Evolutionary conservation across 2,329 filamentous ascomycete genomes (phyloP).

Genomic region (Dothiorella sarmentorum): DNA sequence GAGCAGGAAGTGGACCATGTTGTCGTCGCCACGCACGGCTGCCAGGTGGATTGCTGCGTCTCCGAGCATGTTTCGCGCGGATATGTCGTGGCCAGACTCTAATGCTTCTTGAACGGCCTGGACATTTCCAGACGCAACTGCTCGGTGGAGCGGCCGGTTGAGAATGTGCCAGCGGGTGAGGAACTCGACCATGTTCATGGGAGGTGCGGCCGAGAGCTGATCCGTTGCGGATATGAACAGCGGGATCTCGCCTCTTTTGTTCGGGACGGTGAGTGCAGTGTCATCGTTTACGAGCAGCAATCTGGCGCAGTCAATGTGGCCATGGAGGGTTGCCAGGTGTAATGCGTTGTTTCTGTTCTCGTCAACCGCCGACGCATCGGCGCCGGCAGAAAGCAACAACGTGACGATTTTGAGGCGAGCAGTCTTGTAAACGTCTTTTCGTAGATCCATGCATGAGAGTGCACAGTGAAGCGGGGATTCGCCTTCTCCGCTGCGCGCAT

Average conservation of each 20-base stretch:
- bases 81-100: neutral
- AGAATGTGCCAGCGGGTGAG: constrained; percentile 3
- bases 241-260: constrained; percentile 5
- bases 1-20: neutral
- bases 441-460: neutral
- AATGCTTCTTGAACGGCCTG: neutral
- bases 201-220: neutral
- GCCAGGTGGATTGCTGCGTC: constrained; percentile 1
- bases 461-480: neutral
- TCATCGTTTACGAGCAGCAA: neutral
- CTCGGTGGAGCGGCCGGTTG: constrained; percentile 5
- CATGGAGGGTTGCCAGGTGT: constrained; percentile 2
- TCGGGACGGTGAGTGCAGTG: neutral
- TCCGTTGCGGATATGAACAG: neutral
- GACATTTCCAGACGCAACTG: neutral
- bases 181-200: constrained; percentile 5
- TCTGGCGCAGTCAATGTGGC: neutral
- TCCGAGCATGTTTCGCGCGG: constrained; percentile 6
- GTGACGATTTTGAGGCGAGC: neutral
- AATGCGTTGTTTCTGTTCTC: neutral
- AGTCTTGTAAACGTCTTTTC: neutral
- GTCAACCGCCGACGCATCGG: neutral
- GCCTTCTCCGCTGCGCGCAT: neutral
- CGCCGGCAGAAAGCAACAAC: neutral
- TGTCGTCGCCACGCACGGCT: neutral